phyloP scores from a whole-genome alignment of 495 filamentous ascomycete species.

The Chaetomium fimeti region DNA sequence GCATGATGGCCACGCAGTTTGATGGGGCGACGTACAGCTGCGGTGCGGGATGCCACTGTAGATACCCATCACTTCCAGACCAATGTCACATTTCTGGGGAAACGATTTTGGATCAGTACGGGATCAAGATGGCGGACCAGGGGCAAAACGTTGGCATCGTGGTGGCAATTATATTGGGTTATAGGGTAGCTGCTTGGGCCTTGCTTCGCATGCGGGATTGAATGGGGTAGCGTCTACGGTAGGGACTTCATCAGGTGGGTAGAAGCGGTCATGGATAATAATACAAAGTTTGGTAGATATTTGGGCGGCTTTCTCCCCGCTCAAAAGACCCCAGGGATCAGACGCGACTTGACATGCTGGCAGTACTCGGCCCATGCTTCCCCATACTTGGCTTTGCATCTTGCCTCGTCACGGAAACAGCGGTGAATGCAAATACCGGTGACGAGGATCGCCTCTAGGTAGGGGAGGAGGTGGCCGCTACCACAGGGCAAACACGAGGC shows the following conservation, averaged over 20 bases:
- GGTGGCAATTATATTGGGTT: background rate
- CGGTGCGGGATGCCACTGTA: background rate
- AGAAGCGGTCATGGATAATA: background rate
- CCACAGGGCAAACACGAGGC: background rate
- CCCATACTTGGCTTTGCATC: slow-evolving; percentile 1
- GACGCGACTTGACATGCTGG: slow-evolving; percentile 1
- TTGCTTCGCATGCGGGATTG: background rate
- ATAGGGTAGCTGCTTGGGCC: background rate
- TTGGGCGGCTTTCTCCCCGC: background rate
- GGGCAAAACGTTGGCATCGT: background rate
- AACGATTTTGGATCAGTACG: background rate
- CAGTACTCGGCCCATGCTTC: background rate
- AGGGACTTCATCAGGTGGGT: too few relatives aligned
- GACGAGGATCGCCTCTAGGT: background rate
- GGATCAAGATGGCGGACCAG: background rate
- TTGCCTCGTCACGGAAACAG: slow-evolving; percentile 5
- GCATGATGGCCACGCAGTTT: background rate
- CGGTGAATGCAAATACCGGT: background rate
- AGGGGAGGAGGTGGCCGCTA: background rate
- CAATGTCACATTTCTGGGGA: background rate
- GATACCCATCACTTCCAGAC: background rate
- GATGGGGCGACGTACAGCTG: background rate
- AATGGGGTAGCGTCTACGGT: background rate
- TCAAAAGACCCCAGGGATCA: slow-evolving; percentile 1
- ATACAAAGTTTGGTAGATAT: background rate